Percentiles rank a stretch among this genome's conserved stretches.
Conservation (phyloP, 768 basidiomycete genomes). For the Russula earlei region DNA sequence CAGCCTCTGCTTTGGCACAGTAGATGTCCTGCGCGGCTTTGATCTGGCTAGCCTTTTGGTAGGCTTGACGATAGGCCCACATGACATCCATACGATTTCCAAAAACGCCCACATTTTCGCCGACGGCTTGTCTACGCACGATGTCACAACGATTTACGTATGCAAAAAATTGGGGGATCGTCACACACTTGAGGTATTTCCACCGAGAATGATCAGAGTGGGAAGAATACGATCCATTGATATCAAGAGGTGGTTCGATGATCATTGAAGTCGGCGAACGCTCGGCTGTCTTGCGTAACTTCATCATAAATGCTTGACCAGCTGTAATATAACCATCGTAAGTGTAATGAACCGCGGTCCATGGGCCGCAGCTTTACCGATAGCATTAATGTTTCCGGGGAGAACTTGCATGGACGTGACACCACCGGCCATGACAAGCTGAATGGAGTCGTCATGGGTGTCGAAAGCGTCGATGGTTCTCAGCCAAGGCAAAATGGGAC, state of each 20-base stretch:
- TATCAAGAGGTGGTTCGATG: constrained; percentile 67
- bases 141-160: background rate
- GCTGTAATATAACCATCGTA: constrained; percentile 33
- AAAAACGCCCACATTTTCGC: constrained; percentile 9
- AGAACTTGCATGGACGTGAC: constrained; percentile 79
- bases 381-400: constrained; percentile 67
- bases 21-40: constrained; percentile 63
- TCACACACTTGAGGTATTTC: constrained; percentile 70
- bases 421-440: constrained; percentile 73
- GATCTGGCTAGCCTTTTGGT: constrained; percentile 60
- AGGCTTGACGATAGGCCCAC: constrained; percentile 75
- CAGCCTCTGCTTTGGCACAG: constrained; percentile 49
- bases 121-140: constrained; percentile 28
- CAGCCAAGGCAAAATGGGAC: constrained; percentile 68
- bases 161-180: background rate
- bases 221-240: constrained; percentile 39
- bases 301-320: constrained; percentile 83
- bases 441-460: constrained; percentile 71
- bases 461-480: constrained; percentile 79
- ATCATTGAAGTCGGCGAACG: constrained; percentile 74
- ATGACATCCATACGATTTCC: constrained; percentile 61
- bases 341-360: constrained; percentile 11
- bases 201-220: constrained; percentile 43
- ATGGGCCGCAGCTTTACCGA: constrained; percentile 37
- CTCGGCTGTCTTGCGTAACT: constrained; percentile 69